Base-by-base conservation (phyloP, 805 yeast genomes). In the Suhomyces sp. region DNA sequence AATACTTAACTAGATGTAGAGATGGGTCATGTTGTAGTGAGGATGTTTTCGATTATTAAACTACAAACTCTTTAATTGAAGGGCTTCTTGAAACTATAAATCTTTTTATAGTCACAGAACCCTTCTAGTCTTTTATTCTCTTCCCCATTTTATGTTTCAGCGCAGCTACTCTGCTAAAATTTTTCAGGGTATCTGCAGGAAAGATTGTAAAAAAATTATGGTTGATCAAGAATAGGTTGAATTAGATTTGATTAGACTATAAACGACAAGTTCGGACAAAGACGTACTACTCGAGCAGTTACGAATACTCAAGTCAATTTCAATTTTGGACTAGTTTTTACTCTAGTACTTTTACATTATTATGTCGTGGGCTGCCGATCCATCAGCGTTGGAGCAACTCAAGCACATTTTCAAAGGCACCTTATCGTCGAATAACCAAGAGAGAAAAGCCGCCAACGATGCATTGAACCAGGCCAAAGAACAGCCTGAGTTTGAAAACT, bases 401-500 rank as follows among this genome's bases (percentile, higher is more conserved):
- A 81, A 81, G 46, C 69, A 74, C 19, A 83, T 91, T 24, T 77
- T 92, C 55, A 76, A 79, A 45, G 89, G 89, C n/a, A 82, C 96
- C 2, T 75, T 89, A 57, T 84, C 94, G 2, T 69, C 86, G 10
- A 72, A 80, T 57, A 73, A 80, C 27, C 59, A 62, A 2, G 81
- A 77, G 44, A 79, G 97, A 53, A 67, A 71, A 24, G 76, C 76
- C 31, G 97, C 97, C 12, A 87, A 87, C 53, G 83, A 81, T 43
- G 89, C 92, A 2, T 76, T 92, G 48, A 80, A 79, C 17, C 81
- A 79, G 43, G 96, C 96, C 21, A 80, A 82, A 56, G 55, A 62
- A 13, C 89, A 87, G 61, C 85, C 89, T 0, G 96, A 91, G 66
- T 81, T 90, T 58, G 87, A 87, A 60, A 89, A 89, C 66, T 93